Conservation (phyloP, 495 filamentous ascomycete genomes). For the Peziza echinospora region DNA sequence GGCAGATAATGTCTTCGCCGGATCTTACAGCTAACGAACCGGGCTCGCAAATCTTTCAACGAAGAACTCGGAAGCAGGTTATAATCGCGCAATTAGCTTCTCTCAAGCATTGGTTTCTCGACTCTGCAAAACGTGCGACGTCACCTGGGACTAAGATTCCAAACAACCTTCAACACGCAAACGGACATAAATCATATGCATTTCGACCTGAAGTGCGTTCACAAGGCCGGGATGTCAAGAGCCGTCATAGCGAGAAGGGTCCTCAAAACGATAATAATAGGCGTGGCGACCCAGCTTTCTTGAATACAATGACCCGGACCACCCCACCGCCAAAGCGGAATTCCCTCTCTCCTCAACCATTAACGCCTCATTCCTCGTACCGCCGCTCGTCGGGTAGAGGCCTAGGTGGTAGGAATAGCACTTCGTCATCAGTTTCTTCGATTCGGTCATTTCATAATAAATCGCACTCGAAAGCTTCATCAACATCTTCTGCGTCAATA, state of each 20-base stretch:
- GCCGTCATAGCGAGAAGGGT: conserved; percentile 21
- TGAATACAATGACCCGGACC: conserved; percentile 28
- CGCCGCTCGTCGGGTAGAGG: conserved; percentile 49
- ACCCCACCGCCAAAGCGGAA: conserved; percentile 37
- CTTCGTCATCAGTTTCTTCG: conserved; percentile 84
- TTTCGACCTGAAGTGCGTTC: conserved; percentile 1
- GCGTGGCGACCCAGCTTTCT: conserved; percentile 29
- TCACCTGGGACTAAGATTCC: conserved; percentile 27
- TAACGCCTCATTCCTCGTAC: conserved; percentile 71
- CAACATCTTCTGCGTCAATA: conserved; percentile 58
- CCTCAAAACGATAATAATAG: conserved; percentile 24
- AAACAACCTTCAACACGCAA: background rate
- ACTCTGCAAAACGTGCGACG: conserved; percentile 50
- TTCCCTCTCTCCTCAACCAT: conserved; percentile 70
- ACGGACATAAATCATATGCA: background rate
- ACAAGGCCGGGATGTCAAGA: conserved; percentile 20
- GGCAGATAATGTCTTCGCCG: conserved; percentile 20
- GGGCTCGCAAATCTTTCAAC: conserved; percentile 39
- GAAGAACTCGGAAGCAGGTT: conserved; percentile 50
- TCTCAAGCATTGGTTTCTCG: conserved; percentile 73
- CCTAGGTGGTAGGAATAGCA: conserved; percentile 80
- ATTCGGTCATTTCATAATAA: conserved; percentile 85
- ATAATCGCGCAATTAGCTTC: conserved; percentile 59
- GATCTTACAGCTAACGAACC: conserved; percentile 9
- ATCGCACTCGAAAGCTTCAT: conserved; percentile 81